Evolutionary conservation across 306 rosid genomes (phyloP).

Genomic region (Dalbergia cochinchinensis): DNA sequence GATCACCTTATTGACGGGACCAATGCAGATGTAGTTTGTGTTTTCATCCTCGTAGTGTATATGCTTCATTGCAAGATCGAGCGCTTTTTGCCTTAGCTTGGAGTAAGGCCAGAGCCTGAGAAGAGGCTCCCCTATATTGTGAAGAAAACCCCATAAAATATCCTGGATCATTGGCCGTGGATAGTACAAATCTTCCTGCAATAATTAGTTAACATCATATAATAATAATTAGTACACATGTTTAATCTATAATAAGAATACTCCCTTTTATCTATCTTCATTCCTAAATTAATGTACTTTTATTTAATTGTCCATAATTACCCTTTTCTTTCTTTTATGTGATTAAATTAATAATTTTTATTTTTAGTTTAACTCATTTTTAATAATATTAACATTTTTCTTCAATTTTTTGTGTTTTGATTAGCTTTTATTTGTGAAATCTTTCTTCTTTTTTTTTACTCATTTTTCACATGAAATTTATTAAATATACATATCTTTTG

Average conservation of each 20-base stretch:
- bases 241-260: background rate
- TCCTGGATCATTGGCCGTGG: slow-evolving; percentile 60
- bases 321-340: no score
- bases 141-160: slow-evolving; percentile 63
- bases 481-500: no score
- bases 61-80: slow-evolving; percentile 61
- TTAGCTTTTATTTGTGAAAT: no score
- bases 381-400: no score
- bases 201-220: background rate
- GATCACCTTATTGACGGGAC: slow-evolving; percentile 71
- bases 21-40: slow-evolving; percentile 74
- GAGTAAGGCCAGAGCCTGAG: slow-evolving; percentile 68
- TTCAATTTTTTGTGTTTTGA: no score
- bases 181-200: slow-evolving; percentile 73
- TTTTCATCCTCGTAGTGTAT: slow-evolving; percentile 77
- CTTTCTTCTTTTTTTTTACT: no score
- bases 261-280: no score
- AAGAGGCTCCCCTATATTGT: slow-evolving; percentile 68
- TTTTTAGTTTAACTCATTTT: no score
- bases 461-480: no score
- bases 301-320: no score
- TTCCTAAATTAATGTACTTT: no score
- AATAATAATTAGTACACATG: background rate
- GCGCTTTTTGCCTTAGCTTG: slow-evolving; percentile 69
- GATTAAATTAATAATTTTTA: no score